A percentile compares a stretch with the other conserved stretches of the same genome.
phyloP scores from a whole-genome alignment of 345 rosid genomes.

The Schrenkiella parvula region DNA sequence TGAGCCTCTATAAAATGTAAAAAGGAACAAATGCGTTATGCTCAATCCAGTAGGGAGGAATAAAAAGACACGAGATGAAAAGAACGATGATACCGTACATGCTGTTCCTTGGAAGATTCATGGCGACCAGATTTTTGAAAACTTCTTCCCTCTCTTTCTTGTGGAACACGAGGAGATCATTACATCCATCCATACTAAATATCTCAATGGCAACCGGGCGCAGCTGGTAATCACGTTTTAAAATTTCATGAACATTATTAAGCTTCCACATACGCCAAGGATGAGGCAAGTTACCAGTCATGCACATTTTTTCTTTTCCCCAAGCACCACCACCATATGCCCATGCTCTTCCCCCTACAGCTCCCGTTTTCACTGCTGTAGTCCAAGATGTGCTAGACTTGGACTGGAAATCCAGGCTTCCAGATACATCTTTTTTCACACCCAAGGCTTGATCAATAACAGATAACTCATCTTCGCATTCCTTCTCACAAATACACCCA shows the following conservation, averaged over 20 bases:
- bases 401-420: constrained; percentile 79
- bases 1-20: not conserved
- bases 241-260: constrained; percentile 85
- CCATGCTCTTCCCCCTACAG: constrained; percentile 95
- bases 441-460: constrained; percentile 99
- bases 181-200: constrained; percentile 99
- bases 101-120: constrained; percentile 97
- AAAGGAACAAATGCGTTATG: constrained; percentile 4
- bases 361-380: constrained; percentile 52
- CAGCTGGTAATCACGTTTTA: constrained; percentile 98
- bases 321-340: constrained; percentile 99
- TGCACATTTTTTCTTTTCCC: constrained; percentile 91
- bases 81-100: constrained; percentile 52
- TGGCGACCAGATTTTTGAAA: constrained; percentile 85
- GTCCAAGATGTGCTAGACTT: constrained; percentile 80
- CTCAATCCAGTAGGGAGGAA: constrained; percentile 18
- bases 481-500: constrained; percentile 93
- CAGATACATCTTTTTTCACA: constrained; percentile 79
- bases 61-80: constrained; percentile 12
- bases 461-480: constrained; percentile 92
- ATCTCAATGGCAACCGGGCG: constrained; percentile 99
- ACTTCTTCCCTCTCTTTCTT: constrained; percentile 99
- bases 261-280: constrained; percentile 99
- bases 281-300: constrained; percentile 80
- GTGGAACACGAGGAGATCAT: constrained; percentile 95